These are phyloP conservation scores for Salvia hispanica DNA, from an alignment of 257 asterid species.

Conservation along the genomic window DNA sequence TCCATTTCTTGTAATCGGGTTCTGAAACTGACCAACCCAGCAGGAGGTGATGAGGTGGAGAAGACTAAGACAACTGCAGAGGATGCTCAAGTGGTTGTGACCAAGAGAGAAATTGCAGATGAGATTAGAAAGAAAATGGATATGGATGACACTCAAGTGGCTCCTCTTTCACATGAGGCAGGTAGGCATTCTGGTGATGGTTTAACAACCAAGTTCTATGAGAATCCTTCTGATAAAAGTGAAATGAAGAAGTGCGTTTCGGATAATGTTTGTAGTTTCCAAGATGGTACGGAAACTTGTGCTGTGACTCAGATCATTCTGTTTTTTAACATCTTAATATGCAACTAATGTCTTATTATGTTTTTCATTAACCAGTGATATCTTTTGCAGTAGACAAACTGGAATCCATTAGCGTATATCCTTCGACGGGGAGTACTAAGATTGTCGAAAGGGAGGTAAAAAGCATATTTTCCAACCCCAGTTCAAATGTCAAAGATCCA, in stretches of 20 bases:
- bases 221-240: constrained; percentile 22
- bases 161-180: background rate
- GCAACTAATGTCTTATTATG: background rate
- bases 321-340: background rate
- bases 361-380: constrained; percentile 15
- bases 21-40: background rate
- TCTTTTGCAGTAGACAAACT: constrained; percentile 20
- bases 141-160: constrained; percentile 22
- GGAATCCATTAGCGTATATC: constrained; percentile 19
- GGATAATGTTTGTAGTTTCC: constrained; percentile 9
- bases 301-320: constrained; percentile 1
- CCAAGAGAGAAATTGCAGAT: background rate
- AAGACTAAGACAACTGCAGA: background rate
- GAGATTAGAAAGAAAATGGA: constrained; percentile 6
- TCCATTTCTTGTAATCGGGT: background rate
- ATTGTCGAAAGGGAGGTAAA: constrained; percentile 3
- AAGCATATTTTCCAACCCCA: constrained; percentile 18
- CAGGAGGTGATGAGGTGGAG: constrained; percentile 11
- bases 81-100: background rate
- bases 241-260: constrained; percentile 15
- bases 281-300: constrained; percentile 27
- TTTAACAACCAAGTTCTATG: background rate
- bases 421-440: constrained; percentile 11
- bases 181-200: constrained; percentile 13
- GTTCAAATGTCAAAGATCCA: constrained; percentile 17